These are phyloP conservation scores for Lotmaria passim DNA, from an alignment of 208 protist species.

Conservation along the genomic window DNA sequence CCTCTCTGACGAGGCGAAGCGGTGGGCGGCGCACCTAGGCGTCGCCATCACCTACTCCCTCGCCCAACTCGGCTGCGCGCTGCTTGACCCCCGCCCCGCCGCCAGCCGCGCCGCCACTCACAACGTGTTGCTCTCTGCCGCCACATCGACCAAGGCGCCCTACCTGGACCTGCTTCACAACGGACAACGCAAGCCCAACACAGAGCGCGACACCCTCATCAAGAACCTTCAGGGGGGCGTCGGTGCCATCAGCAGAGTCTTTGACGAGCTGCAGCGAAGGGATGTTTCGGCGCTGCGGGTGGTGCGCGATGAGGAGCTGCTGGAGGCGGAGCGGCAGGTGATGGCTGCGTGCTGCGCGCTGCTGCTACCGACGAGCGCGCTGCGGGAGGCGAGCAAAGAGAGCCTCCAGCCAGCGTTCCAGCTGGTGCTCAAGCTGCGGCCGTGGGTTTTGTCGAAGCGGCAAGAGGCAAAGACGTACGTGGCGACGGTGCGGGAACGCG, in stretches of 20 bases:
- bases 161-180: conserved; percentile 68
- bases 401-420: conserved; percentile 62
- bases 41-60: conserved; percentile 78
- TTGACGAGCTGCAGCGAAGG: conserved; percentile 75
- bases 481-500: conserved; percentile 58
- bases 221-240: conserved; percentile 87
- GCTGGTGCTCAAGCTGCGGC: conserved; percentile 72
- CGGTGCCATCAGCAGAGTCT: conserved; percentile 61
- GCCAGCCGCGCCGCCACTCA: conserved; percentile 2
- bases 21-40: conserved; percentile 63
- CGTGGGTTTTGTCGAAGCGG: conserved; percentile 80
- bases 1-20: conserved; percentile 18
- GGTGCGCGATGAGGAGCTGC: conserved; percentile 72
- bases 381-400: conserved; percentile 50
- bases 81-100: conserved; percentile 39
- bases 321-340: conserved; percentile 74
- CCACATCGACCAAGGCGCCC: conserved; percentile 2
- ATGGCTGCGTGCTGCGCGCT: conserved; percentile 87
- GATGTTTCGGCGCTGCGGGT: conserved; percentile 75
- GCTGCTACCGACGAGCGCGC: conserved; percentile 56
- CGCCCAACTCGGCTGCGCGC: conserved; percentile 71
- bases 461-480: conserved; percentile 72
- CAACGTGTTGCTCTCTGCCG: not conserved
- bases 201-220: conserved; percentile 79
- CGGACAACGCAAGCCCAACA: conserved; percentile 63